Base-by-base conservation (phyloP, 441 rosid genomes). In the Populus trichocarpa region DNA sequence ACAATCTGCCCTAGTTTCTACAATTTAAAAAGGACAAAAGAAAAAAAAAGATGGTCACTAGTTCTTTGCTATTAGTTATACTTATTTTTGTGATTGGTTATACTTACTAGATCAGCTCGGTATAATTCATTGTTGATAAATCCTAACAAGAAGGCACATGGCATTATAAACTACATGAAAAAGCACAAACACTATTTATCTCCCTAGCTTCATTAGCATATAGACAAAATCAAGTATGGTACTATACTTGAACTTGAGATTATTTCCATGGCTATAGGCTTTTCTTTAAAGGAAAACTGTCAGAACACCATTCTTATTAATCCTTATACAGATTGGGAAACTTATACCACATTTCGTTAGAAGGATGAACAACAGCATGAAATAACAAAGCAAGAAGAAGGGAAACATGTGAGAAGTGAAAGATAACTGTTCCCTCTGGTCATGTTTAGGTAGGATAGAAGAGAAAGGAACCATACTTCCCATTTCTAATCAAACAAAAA, bases 1-100 rank as follows among this genome's bases (percentile, higher is more conserved):
- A 94, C 97, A 74, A 96, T 85, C 81, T 85, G 86, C 91, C 91
- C 95, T 66, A 96, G 78, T 70, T 83, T 86, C 94, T 90, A 78
- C 78, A 83, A 69, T 30, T 68, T 40, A 14, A 36, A 36, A 20
- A 10, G 28, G 28, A 3, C n/a, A 74, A 33, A 72, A 0, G 9
- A 23, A 42, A 14, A n/a, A 3, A 72, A 32, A 23, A 30, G 36
- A 80, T 22, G 73, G 73, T 63, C 25, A 67, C 79, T 32, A 77
- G 25, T 69, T 74, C 46, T 50, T 33, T 42, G 30, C 33, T 36
- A 53, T 9, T 16, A 28, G 57, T 7, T 20, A 8, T 11, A 11
- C 46, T 10, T 40, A 40, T 40, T 40, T 40, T 40, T 40, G 14
- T 40, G 14, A 40, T 40, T 40, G 46, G 46, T 40, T 40, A 11